Percentiles rank a stretch among this genome's conserved stretches.
Evolutionary conservation across 768 basidiomycete genomes (phyloP).

Genomic region (Dentipellis sp.): DNA sequence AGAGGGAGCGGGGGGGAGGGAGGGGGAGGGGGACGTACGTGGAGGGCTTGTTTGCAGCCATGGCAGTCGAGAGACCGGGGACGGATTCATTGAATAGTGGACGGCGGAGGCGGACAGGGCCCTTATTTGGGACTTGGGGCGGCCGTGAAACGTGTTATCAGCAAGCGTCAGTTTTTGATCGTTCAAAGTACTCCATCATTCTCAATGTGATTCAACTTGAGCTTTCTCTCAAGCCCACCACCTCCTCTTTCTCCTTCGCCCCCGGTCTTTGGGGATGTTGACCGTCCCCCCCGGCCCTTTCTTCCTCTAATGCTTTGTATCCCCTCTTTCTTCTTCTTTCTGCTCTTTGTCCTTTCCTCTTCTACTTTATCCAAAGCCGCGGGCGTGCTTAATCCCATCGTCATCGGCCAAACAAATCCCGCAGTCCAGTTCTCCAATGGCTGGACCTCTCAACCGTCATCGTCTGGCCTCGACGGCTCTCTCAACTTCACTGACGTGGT

Average conservation of each 20-base stretch:
- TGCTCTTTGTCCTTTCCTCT: background rate
- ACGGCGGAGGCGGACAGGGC: too few relatives aligned
- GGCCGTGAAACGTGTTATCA: too few relatives aligned
- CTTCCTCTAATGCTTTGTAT: background rate
- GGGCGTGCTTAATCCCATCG: background rate
- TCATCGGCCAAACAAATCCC: background rate
- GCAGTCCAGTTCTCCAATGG: background rate
- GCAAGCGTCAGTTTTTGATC: too few relatives aligned
- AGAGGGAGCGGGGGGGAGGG: background rate
- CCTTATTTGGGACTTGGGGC: too few relatives aligned
- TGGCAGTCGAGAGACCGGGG: background rate
- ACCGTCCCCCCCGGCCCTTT: background rate
- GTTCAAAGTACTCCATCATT: too few relatives aligned
- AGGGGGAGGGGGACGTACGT: conserved; percentile 10
- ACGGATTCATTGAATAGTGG: too few relatives aligned
- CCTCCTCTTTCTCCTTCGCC: background rate
- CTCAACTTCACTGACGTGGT: background rate
- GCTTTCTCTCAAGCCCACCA: background rate
- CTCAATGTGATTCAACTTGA: background rate
- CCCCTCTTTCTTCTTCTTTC: background rate
- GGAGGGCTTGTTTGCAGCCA: conserved; percentile 13
- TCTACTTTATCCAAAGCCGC: conserved; percentile 1
- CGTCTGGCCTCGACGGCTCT: background rate
- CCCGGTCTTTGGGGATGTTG: conserved; percentile 1
- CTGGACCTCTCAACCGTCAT: background rate